phyloP scores from a whole-genome alignment of 2,329 filamentous ascomycete genomes.

The Chrysosphaeria jannelii region DNA sequence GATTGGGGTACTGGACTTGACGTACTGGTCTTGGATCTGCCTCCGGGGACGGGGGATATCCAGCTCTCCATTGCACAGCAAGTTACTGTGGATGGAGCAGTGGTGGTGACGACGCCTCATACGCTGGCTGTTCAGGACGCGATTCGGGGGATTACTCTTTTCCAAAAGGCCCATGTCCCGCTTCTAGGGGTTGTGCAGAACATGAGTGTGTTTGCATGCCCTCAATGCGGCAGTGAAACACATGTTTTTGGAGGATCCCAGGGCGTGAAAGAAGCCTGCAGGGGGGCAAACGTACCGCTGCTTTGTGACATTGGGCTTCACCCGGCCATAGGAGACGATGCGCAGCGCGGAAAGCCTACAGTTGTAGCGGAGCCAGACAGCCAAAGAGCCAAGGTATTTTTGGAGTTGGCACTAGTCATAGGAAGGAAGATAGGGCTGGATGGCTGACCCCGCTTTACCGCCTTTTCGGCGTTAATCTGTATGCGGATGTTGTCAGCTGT shows the following conservation, averaged over 20 bases:
- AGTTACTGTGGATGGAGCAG: slow-evolving; percentile 55
- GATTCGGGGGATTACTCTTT: slow-evolving; percentile 76
- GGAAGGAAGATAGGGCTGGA: no score
- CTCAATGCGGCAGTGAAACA: slow-evolving; percentile 42
- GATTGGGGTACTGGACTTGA: slow-evolving; percentile 82
- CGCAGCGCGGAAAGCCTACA: slow-evolving; percentile 63
- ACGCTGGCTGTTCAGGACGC: slow-evolving; percentile 80
- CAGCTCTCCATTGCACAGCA: slow-evolving; percentile 95
- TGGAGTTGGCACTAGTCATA: slow-evolving; percentile 46
- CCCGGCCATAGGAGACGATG: slow-evolving; percentile 60
- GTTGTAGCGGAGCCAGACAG: slow-evolving; percentile 65
- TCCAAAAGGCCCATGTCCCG: slow-evolving; percentile 54
- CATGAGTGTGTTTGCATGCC: slow-evolving; percentile 64
- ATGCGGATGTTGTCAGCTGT: no score
- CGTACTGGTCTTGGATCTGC: slow-evolving; percentile 65
- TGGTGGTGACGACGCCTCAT: slow-evolving; percentile 84
- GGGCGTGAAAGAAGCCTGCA: slow-evolving; percentile 36
- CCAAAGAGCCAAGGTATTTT: slow-evolving; percentile 39
- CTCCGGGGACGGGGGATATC: slow-evolving; percentile 82
- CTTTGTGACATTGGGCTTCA: slow-evolving; percentile 76
- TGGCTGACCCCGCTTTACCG: no score
- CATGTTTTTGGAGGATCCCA: slow-evolving; percentile 43
- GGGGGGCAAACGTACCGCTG: slow-evolving; percentile 43
- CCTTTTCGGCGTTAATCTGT: no score
- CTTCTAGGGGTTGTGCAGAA: slow-evolving; percentile 75